These are phyloP conservation scores for Gossypium mustelinum DNA, from an alignment of 345 rosid genomes.

Conservation along the genomic window DNA sequence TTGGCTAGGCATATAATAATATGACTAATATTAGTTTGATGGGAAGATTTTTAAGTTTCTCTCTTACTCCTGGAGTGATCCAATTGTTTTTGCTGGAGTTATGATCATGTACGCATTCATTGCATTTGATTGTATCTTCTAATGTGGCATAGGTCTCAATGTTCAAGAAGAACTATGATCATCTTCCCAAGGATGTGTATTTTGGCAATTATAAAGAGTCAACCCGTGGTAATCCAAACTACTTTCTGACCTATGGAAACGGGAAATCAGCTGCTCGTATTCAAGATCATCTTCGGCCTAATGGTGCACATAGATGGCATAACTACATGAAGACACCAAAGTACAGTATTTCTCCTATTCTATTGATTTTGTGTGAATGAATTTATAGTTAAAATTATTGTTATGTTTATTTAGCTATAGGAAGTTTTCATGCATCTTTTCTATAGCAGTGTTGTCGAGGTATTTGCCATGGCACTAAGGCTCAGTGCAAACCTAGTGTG, in stretches of 20 bases:
- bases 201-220: slow-evolving; percentile 83
- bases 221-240: slow-evolving; percentile 88
- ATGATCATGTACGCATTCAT: not conserved
- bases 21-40: not conserved
- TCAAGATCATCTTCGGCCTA: slow-evolving; percentile 88
- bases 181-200: slow-evolving; percentile 80
- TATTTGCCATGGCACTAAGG: not conserved
- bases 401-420: not conserved
- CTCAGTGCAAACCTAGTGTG: not conserved
- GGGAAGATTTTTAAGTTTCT: slow-evolving; percentile 10
- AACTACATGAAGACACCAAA: slow-evolving; percentile 74
- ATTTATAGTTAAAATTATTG: not conserved
- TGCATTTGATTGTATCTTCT: not conserved
- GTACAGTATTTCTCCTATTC: slow-evolving; percentile 34
- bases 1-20: not conserved
- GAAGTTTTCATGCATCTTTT: not conserved
- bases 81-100: not conserved
- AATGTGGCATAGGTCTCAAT: slow-evolving; percentile 60
- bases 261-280: slow-evolving; percentile 96
- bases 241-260: slow-evolving; percentile 90
- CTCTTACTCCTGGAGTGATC: not conserved
- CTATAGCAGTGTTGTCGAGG: not conserved
- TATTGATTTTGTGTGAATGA: not conserved
- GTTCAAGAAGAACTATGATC: slow-evolving; percentile 94
- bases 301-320: slow-evolving; percentile 99